Percentiles rank a stretch among this genome's conserved stretches.
Evolutionary conservation across 768 basidiomycete species (phyloP).

Genomic region (Suillus placidus): DNA sequence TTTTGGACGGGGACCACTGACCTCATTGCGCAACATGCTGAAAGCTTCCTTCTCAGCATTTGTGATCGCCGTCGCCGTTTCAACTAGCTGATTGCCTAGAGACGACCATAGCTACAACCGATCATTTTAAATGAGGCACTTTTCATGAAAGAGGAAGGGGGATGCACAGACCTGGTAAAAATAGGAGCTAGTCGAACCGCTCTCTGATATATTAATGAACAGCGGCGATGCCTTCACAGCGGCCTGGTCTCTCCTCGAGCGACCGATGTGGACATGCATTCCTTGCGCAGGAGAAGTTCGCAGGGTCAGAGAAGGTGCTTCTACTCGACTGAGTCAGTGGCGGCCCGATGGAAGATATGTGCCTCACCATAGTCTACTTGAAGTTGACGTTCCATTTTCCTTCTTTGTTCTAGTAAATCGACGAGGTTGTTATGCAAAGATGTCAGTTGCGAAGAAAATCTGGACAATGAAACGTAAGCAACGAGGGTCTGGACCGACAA

Average conservation of each 20-base stretch:
- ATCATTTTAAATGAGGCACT: not conserved
- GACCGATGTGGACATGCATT: conserved; percentile 73
- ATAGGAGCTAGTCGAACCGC: conserved; percentile 65
- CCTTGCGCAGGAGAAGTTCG: conserved; percentile 70
- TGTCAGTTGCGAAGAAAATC: conserved; percentile 61
- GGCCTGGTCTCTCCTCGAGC: conserved; percentile 61
- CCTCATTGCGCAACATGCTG: conserved; percentile 67
- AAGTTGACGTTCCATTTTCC: conserved; percentile 55
- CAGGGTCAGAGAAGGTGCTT: conserved; percentile 71
- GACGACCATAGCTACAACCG: conserved; percentile 66
- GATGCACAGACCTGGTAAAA: conserved; percentile 56
- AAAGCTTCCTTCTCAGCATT: conserved; percentile 75
- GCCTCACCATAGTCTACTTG: conserved; percentile 56
- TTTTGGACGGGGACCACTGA: conserved; percentile 24
- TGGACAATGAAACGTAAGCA: conserved; percentile 23
- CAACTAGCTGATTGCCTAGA: conserved; percentile 69
- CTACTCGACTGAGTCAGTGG: conserved; percentile 37
- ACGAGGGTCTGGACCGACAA: not conserved
- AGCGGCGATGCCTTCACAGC: conserved; percentile 47
- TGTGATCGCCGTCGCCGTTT: conserved; percentile 53
- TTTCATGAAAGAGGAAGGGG: conserved; percentile 1
- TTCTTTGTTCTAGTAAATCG: conserved; percentile 47
- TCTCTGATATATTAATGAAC: conserved; percentile 66
- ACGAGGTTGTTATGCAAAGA: conserved; percentile 51
- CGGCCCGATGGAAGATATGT: not conserved